These are phyloP conservation scores for Dactylella cylindrospora DNA, from an alignment of 2,329 filamentous ascomycete genomes.

Conservation along the genomic window DNA sequence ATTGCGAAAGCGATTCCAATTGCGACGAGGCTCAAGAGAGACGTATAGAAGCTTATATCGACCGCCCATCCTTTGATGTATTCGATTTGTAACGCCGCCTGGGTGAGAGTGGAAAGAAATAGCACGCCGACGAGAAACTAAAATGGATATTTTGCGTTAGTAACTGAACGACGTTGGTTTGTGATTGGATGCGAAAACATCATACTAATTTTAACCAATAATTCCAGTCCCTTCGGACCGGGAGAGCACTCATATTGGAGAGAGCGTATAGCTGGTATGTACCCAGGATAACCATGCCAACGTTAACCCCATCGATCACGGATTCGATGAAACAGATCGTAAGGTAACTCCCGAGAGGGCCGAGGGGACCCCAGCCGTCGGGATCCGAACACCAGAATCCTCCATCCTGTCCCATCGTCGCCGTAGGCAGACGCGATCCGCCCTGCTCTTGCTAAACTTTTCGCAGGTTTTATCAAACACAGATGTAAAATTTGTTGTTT, in stretches of 20 bases:
- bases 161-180: not conserved
- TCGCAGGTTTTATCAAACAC: too few species aligned
- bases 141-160: constrained; percentile 29
- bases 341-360: constrained; percentile 80
- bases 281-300: constrained; percentile 76
- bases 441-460: too few species aligned
- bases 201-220: constrained; percentile 87
- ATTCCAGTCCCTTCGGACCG: constrained; percentile 79
- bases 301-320: constrained; percentile 75
- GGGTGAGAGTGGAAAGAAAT: constrained; percentile 67
- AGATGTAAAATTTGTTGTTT: not conserved
- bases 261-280: constrained; percentile 78
- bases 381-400: constrained; percentile 42
- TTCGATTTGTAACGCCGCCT: constrained; percentile 70
- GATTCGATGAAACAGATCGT: constrained; percentile 97
- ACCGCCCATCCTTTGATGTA: constrained; percentile 70
- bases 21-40: constrained; percentile 69
- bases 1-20: constrained; percentile 73
- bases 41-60: constrained; percentile 86
- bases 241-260: constrained; percentile 66
- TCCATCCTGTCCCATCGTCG: constrained; percentile 44
- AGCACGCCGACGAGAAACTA: constrained; percentile 52
- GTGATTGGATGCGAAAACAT: not conserved
- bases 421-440: constrained; percentile 36
- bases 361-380: constrained; percentile 86